Evolutionary conservation across 1,139 yeast species (phyloP), one percentile per base, ranked within the genome.

Genomic region (Lodderomyces metapsilosis): DNA sequence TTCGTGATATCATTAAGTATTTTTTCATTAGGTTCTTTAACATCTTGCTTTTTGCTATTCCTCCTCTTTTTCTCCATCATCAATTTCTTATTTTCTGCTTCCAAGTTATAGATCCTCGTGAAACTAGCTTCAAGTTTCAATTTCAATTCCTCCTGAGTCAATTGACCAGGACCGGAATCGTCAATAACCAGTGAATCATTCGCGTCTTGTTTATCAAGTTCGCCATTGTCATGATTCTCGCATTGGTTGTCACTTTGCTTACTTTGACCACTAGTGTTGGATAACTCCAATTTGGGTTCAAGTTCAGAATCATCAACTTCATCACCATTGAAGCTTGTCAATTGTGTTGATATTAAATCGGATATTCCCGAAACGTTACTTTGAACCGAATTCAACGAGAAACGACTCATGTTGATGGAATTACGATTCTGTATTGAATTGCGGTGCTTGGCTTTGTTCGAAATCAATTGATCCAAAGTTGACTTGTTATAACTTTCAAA

Each of bases 351-450:
- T 7, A 69, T 58, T 38, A 69, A 52, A 39, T 71, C 77, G 4
- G 74, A 62, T 27, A 71, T 43, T 1, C 75, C 76, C 39, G 75
- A 68, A 11, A 71, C 51, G 47, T 71, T 71, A 10, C 76, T 71
- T 43, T 58, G 65, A 44, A 67, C 56, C 11, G 76, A 71, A 43
- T 67, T 69, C 36, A 70, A 48, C 0, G 76, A 70, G 44, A 61
- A 70, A 36, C 76, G 54, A 44, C 60, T 59, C 18, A 28, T 28
- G 9, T 16, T 28, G n/a, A 15, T 28, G 5, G 32, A 28, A 18
- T 39, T 61, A 5, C 25, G 24, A 24, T 22, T 24, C 21, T 16
- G 7, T 10, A 22, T 5, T 22, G 24, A 37, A 21, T 36, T 23
- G 10, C 38, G 20, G 9, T 24, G 24, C 9, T 34, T 34, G 30